Evolutionary conservation across 2,329 filamentous ascomycete genomes (phyloP), one percentile per base, ranked within the genome.

Genomic region (Blastomyces parvus): DNA sequence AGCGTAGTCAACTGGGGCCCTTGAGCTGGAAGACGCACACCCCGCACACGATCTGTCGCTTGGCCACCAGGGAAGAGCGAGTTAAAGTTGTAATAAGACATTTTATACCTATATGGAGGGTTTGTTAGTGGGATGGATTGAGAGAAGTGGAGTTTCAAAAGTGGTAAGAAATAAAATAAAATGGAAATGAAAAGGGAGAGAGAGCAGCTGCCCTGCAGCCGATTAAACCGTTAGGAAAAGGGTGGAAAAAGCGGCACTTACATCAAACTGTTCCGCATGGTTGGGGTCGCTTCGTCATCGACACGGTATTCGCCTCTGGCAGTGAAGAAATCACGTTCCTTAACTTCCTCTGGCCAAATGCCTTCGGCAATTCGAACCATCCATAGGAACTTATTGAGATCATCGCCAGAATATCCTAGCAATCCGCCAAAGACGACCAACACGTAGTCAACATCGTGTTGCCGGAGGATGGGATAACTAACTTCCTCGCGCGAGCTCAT

Each of bases 311-410:
- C 94, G 74, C 95, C 94, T 67, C 92, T 87, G 4, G 87, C 72
- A 7, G 94, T 99, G 79, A 99, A 99, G 81, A 93, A 99, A 72
- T 93, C 88, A 67, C 94, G 89, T 80, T 99, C 94, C 80, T 91
- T 96, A 70, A 99, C 88, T 82, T 99, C 93, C 68, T 97, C 91
- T n/a, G 94, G 94, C 94, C 94, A 99, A 78, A 99, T 97, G 67
- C 94, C 94, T 79, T 99, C 94, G 48, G 94, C 94, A 73, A 99
- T 99, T 74, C 94, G 87, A 64, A 99, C 92, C 95, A 99, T 99
- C 94, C 94, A 99, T 70, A 99, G 82, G 82, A 99, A 99, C 81
- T 99, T 99, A 83, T 99, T 99, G 81, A 99, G 96, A 73, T 99
- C 94, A 71, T 99, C 94, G 67, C 94, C 94, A 60, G 92, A 97